phyloP scores from a whole-genome alignment of 495 filamentous ascomycete species.

The Oidiodendron maius region DNA sequence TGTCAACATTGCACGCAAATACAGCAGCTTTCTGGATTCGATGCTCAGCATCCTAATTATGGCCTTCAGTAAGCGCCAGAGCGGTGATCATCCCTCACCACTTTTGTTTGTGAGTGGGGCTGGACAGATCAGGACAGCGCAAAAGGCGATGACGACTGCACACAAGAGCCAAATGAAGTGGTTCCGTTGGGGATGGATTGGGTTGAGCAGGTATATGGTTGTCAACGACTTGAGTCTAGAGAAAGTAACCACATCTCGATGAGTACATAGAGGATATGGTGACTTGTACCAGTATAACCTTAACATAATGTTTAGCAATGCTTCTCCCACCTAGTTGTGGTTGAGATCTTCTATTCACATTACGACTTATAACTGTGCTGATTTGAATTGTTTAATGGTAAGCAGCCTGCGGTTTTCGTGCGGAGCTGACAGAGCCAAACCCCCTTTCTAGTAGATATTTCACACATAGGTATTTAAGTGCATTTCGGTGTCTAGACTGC shows the following conservation, averaged over 20 bases:
- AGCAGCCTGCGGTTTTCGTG: no score
- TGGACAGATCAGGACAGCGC: slow-evolving; percentile 56
- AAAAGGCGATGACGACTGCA: slow-evolving; percentile 77
- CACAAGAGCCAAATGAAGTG: slow-evolving; percentile 97
- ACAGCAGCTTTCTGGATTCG: slow-evolving; percentile 68
- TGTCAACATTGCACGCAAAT: slow-evolving; percentile 70
- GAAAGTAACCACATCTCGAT: slow-evolving; percentile 21
- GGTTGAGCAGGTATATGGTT: slow-evolving; percentile 86
- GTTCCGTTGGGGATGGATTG: slow-evolving; percentile 97
- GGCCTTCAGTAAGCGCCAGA: slow-evolving; percentile 29
- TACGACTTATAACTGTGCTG: no score
- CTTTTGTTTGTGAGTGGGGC: slow-evolving; percentile 66
- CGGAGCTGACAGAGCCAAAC: no score
- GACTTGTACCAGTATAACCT: background rate
- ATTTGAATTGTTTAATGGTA: no score
- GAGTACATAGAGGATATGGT: background rate
- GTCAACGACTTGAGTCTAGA: slow-evolving; percentile 82
- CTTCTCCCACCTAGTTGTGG: background rate
- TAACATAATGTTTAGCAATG: background rate
- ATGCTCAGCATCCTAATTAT: slow-evolving; percentile 53
- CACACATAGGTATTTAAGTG: no score
- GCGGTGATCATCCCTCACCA: slow-evolving; percentile 37
- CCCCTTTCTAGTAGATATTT: no score
- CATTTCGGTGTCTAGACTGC: no score
- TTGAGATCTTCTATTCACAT: no score